A percentile compares a stretch with the other conserved stretches of the same genome.
Conservation (phyloP, 2,329 filamentous ascomycete genomes). For the Leptographium flavum region DNA sequence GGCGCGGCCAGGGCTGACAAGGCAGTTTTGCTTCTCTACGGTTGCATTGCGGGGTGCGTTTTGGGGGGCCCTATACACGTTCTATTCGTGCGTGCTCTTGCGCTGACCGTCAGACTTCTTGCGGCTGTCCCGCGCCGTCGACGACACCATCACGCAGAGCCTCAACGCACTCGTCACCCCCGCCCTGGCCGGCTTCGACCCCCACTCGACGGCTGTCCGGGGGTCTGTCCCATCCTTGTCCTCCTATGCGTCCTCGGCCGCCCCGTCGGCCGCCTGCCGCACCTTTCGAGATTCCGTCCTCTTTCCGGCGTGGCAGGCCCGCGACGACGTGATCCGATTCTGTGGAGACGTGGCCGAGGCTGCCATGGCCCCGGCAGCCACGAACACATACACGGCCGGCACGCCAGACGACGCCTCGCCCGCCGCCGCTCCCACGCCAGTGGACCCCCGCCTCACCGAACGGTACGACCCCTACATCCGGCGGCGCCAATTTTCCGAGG, state of each 20-base stretch:
- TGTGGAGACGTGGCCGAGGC: conserved; percentile 62
- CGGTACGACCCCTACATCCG: conserved; percentile 82
- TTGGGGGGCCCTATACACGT: neutral
- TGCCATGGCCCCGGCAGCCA: conserved; percentile 65
- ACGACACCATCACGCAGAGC: conserved; percentile 88
- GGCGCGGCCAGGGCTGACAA: conserved; percentile 39
- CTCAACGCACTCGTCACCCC: conserved; percentile 81
- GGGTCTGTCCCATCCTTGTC: conserved; percentile 30
- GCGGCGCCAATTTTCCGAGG: conserved; percentile 62
- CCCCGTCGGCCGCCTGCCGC: conserved; percentile 50
- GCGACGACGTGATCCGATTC: conserved; percentile 75
- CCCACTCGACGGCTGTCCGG: conserved; percentile 57
- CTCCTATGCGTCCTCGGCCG: conserved; percentile 37
- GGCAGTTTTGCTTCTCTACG: conserved; percentile 67
- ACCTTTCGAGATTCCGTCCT: conserved; percentile 64
- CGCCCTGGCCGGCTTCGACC: conserved; percentile 58
- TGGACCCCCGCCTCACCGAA: conserved; percentile 49
- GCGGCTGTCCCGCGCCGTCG: conserved; percentile 71
- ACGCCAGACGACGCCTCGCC: neutral
- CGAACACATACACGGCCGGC: neutral
- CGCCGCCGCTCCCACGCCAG: neutral
- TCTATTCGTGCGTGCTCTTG: neutral
- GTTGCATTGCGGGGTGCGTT: conserved; percentile 51
- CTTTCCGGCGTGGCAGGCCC: conserved; percentile 76
- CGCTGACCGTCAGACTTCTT: conserved; percentile 57